A percentile compares a stretch with the other conserved stretches of the same genome.
phyloP scores from a whole-genome alignment of 257 asterid species.

The Jasminum sambac region DNA sequence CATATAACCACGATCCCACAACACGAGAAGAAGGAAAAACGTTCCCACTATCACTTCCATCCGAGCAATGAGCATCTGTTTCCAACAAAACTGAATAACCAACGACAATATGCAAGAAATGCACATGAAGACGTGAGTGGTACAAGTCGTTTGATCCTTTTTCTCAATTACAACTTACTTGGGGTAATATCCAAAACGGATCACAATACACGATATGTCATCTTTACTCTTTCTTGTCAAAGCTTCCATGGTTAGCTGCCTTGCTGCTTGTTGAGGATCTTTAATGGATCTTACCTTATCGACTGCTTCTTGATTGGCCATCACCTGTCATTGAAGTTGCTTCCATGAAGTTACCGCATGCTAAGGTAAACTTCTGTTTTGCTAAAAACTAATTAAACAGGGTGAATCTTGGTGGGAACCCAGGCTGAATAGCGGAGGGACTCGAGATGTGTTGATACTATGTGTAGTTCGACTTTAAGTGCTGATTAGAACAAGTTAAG shows the following conservation, averaged over 20 bases:
- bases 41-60: not conserved
- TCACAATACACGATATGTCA: conserved; percentile 79
- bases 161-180: not conserved
- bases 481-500: too few species aligned
- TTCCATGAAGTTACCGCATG: not conserved
- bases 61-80: not conserved
- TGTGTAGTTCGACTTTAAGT: too few species aligned
- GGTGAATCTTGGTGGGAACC: too few species aligned
- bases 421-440: too few species aligned
- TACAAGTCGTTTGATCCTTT: not conserved
- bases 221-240: conserved; percentile 74
- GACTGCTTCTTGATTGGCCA: conserved; percentile 76
- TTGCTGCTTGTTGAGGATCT: conserved; percentile 81
- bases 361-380: too few species aligned
- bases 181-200: conserved; percentile 58
- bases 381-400: too few species aligned
- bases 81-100: not conserved
- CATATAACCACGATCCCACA: not conserved
- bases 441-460: too few species aligned
- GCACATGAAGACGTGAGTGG: not conserved
- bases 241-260: conserved; percentile 70
- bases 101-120: not conserved
- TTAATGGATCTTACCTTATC: conserved; percentile 51
- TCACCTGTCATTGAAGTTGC: conserved; percentile 52
- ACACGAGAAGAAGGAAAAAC: not conserved